Base-by-base conservation (phyloP, 352 stramenopile genomes). In the Globisporangium perplexum region DNA sequence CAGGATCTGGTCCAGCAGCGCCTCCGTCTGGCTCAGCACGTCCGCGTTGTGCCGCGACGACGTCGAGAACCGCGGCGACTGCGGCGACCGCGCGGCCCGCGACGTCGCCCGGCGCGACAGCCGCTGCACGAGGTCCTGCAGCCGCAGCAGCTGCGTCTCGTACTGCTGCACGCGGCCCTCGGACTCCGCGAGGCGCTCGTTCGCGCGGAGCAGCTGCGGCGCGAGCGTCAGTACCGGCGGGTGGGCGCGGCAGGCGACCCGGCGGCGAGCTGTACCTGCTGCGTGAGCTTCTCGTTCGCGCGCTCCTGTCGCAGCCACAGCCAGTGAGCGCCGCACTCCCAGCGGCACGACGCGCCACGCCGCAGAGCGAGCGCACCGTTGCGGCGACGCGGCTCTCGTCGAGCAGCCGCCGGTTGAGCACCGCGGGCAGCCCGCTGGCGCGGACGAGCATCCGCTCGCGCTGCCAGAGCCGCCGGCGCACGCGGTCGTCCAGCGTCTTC, bases 261-360 rank as follows among this genome's bases (percentile, higher is more conserved):
- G 17, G 8, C 1, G 12, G 12, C 4, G 24, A 30, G 28, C 18
- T 38, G 26, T 51, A 89, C 75, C 71, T 87, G 75, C 47, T 87
- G 65, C 26, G 73, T 86, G 24, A 89, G 60, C 55, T 83, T 87
- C 50, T 80, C 58, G 43, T 86, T 87, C 7, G 59, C 64, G 44
- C 59, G 63, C 66, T 72, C 66, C 78, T 89, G 47, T 8, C 39
- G 30, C n/a, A 28, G n/a, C 15, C 39, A 26, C 4, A 26, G 24
- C 36, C 14, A 51, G 36, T 44, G 1, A 55, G 28, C 18, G 26
- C 23, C 48, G 15, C 22, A 28, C 24, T 45, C 4, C 53, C 33
- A n/a, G 30, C 31, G 48, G 14, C 22, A 31, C 26, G 17, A 24
- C 48, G 23, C 10, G 35, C 50, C 60, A 33, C n/a, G 83, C n/a